Conservation (phyloP, 176 grass and related monocot genomes). For the Eragrostis nindensis region DNA sequence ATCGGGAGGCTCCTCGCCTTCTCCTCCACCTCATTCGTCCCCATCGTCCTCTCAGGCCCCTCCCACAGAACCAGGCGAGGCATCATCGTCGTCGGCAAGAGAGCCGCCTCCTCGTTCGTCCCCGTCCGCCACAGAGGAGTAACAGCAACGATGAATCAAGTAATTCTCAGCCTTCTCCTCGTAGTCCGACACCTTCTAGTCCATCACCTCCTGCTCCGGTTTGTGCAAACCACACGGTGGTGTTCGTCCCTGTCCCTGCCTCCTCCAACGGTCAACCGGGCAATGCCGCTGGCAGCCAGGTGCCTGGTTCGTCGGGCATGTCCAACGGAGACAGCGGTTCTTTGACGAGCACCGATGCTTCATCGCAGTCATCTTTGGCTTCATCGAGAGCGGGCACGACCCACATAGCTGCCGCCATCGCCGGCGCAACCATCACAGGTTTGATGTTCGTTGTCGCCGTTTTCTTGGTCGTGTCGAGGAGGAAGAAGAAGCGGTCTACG, state of each 20-base stretch:
- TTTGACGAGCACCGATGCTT: neutral
- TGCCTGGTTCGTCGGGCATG: neutral
- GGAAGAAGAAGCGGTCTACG: constrained; percentile 44
- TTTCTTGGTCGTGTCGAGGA: constrained; percentile 35
- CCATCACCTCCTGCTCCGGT: neutral
- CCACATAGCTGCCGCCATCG: constrained; percentile 29
- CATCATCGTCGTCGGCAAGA: neutral
- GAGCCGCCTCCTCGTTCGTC: constrained; percentile 16
- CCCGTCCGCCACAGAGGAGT: neutral
- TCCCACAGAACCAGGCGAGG: neutral
- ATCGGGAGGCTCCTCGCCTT: constrained; percentile 17
- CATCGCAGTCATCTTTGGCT: neutral
- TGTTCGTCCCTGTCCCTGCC: constrained; percentile 32
- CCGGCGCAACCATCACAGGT: constrained; percentile 32
- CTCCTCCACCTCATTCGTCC: constrained; percentile 13
- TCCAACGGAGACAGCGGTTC: neutral
- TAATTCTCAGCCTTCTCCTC: constrained; percentile 16
- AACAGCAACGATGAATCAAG: neutral
- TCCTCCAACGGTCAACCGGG: constrained; percentile 7
- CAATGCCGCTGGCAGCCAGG: no score
- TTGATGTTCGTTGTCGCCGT: constrained; percentile 37
- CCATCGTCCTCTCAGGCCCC: neutral
- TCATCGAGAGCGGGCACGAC: constrained; percentile 18
- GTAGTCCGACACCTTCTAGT: constrained; percentile 18
- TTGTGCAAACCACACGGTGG: constrained; percentile 41